phyloP scores from a whole-genome alignment of 305 asterid species.

The Nicotiana rustica region DNA sequence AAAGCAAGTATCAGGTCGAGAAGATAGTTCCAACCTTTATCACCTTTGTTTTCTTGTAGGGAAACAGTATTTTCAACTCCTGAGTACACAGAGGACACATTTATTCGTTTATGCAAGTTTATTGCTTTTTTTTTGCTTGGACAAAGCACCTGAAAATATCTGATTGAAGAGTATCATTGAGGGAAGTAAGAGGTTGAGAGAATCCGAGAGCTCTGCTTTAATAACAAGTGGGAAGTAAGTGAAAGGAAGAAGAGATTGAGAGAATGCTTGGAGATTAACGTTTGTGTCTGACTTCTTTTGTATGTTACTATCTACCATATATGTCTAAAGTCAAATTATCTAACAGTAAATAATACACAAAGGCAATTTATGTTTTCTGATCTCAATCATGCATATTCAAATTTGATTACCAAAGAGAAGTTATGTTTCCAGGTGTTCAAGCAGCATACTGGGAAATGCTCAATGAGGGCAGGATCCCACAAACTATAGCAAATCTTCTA shows the following conservation, averaged over 20 bases:
- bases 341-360: neutral
- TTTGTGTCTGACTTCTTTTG: neutral
- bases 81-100: too few species aligned
- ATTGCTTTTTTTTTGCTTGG: too few species aligned
- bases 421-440: slow-evolving; percentile 78
- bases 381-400: slow-evolving; percentile 18
- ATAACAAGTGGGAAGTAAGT: neutral
- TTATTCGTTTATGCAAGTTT: too few species aligned
- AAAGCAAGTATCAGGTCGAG: neutral
- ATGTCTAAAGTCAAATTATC: neutral
- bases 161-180: too few species aligned
- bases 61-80: too few species aligned
- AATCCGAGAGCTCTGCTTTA: neutral
- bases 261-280: neutral
- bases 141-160: too few species aligned
- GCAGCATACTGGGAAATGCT: slow-evolving; percentile 99
- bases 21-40: neutral
- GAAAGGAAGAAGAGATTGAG: neutral
- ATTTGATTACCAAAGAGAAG: slow-evolving; percentile 16
- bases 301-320: neutral
- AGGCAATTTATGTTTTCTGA: neutral
- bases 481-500: slow-evolving; percentile 75
- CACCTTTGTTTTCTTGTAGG: neutral
- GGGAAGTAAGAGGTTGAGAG: neutral
- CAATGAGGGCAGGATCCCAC: slow-evolving; percentile 95